A percentile compares a stretch with the other conserved stretches of the same genome.
phyloP scores from a whole-genome alignment of 495 filamentous ascomycete species.

The Xylaria bambusicola region DNA sequence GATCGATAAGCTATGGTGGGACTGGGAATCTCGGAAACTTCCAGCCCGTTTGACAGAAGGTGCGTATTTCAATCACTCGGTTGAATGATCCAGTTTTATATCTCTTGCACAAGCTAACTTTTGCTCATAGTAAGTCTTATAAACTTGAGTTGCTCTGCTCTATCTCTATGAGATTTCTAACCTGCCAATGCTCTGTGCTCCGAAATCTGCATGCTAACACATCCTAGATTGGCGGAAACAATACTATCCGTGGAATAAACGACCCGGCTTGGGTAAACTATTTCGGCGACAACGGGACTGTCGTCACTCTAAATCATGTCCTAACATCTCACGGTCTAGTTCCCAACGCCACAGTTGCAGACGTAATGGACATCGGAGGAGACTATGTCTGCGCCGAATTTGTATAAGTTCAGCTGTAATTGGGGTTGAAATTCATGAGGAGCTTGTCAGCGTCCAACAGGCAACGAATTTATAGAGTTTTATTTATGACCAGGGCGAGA shows the following conservation, averaged over 20 bases:
- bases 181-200: not conserved
- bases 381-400: conserved; percentile 14
- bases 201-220: not conserved
- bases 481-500: too few relatives aligned
- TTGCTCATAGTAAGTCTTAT: not conserved
- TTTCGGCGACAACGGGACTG: conserved; percentile 19
- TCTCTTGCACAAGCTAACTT: not conserved
- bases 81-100: not conserved
- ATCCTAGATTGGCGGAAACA: conserved; percentile 24
- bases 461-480: too few relatives aligned
- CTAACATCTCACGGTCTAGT: conserved; percentile 8
- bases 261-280: not conserved
- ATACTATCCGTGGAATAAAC: conserved; percentile 1
- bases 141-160: too few relatives aligned
- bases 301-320: conserved; percentile 9
- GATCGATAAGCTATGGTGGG: conserved; percentile 52
- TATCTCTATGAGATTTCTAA: too few relatives aligned
- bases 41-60: conserved; percentile 27
- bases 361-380: conserved; percentile 32
- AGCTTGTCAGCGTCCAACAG: too few relatives aligned
- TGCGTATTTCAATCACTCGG: too few relatives aligned
- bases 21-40: conserved; percentile 46
- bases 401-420: too few relatives aligned
- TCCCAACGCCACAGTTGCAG: conserved; percentile 20
- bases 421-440: too few relatives aligned